Conservation (phyloP, 78 protist genomes). For the Goniomonas avonlea region DNA sequence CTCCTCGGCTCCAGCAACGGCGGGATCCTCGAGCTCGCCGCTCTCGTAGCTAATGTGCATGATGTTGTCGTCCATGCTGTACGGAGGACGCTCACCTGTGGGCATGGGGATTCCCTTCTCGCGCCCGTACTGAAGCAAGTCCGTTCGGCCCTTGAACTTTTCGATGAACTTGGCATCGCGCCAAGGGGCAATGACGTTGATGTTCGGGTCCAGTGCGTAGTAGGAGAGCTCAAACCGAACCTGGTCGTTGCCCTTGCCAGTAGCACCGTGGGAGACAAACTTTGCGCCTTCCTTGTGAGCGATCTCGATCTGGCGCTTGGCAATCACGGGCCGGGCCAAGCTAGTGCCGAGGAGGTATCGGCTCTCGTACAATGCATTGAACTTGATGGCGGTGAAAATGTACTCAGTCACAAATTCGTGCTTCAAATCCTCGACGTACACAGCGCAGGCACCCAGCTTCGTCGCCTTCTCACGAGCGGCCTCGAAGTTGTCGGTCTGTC, state of each 20-base stretch:
- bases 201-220: constrained; percentile 41
- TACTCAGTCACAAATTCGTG: constrained; percentile 50
- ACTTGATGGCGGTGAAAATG: constrained; percentile 30
- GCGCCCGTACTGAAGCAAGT: constrained; percentile 17
- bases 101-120: constrained; percentile 16
- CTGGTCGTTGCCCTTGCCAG: constrained; percentile 80
- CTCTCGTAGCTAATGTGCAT: constrained; percentile 30
- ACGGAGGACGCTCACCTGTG: neutral
- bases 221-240: constrained; percentile 59
- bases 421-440: neutral
- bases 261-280: constrained; percentile 59
- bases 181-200: constrained; percentile 67
- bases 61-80: constrained; percentile 36
- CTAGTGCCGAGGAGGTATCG: constrained; percentile 60
- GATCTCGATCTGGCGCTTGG: constrained; percentile 43
- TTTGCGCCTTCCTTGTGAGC: constrained; percentile 44
- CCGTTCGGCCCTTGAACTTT: constrained; percentile 27
- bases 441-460: neutral
- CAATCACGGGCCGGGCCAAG: constrained; percentile 52
- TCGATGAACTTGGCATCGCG: constrained; percentile 38
- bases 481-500: too few species aligned
- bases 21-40: constrained; percentile 41
- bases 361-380: constrained; percentile 63
- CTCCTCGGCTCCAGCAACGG: too few species aligned
- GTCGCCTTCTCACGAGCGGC: constrained; percentile 9